Evolutionary conservation across 805 yeast genomes (phyloP).

Genomic region (Metschnikowia lachancei): DNA sequence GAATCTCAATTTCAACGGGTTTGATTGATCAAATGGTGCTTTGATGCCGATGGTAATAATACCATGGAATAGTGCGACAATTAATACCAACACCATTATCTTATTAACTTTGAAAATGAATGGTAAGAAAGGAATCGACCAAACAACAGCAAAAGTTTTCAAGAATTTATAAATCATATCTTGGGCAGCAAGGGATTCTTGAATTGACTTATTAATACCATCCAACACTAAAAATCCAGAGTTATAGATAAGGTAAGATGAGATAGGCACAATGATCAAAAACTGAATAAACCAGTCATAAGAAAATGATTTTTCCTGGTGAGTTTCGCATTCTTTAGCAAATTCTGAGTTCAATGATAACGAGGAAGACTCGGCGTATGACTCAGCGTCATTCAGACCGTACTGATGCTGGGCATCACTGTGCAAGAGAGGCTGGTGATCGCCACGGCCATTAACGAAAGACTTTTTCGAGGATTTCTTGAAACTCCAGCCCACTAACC

Average conservation of each 20-base stretch:
- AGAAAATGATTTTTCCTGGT: constrained; percentile 44
- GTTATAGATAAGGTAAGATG: constrained; percentile 53
- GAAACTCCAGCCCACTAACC: constrained; percentile 48
- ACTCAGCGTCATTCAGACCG: constrained; percentile 15
- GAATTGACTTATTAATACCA: constrained; percentile 67
- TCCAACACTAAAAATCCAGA: constrained; percentile 56
- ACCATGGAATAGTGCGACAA: constrained; percentile 35
- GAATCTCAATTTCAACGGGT: constrained; percentile 73
- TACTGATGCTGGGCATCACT: constrained; percentile 17
- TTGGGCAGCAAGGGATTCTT: constrained; percentile 56
- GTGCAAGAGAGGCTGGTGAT: constrained; percentile 33
- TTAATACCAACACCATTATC: constrained; percentile 39
- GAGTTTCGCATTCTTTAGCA: constrained; percentile 23
- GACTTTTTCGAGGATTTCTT: constrained; percentile 15
- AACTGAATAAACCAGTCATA: constrained; percentile 85
- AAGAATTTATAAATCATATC: constrained; percentile 29
- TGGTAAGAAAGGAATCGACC: constrained; percentile 56
- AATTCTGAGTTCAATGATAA: constrained; percentile 21
- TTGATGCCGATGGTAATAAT: constrained; percentile 37
- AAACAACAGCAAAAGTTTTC: constrained; percentile 28
- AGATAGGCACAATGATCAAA: constrained; percentile 61
- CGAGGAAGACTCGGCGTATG: constrained; percentile 23
- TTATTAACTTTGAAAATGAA: constrained; percentile 67
- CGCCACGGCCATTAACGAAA: constrained; percentile 19
- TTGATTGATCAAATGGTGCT: constrained; percentile 56